These are phyloP conservation scores for Candida qinlingensis DNA, from an alignment of 805 yeast species.

Conservation along the genomic window DNA sequence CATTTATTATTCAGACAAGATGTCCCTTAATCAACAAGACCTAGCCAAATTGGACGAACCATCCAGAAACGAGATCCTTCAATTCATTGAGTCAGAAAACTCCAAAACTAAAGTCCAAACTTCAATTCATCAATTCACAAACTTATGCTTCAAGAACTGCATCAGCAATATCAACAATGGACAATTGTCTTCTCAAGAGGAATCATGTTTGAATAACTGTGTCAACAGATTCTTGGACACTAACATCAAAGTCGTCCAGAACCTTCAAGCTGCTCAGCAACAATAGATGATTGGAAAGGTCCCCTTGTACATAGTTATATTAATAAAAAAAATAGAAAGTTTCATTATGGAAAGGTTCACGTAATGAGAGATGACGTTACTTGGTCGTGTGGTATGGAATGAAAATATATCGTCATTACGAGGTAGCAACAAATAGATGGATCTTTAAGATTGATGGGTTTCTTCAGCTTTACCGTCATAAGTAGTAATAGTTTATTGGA, in stretches of 20 bases:
- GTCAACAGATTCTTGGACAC: conserved; percentile 83
- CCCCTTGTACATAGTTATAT: conserved; percentile 4
- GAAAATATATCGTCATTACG: too few species aligned
- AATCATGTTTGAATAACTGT: conserved; percentile 72
- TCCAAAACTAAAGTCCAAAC: conserved; percentile 83
- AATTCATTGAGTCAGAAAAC: conserved; percentile 76
- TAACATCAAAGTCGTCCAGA: conserved; percentile 74
- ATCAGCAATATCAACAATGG: conserved; percentile 43
- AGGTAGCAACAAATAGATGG: too few species aligned
- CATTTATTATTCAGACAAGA: background rate
- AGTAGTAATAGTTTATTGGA: conserved; percentile 13
- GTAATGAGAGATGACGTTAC: too few species aligned
- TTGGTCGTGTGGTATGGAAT: too few species aligned
- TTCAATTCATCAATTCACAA: conserved; percentile 84
- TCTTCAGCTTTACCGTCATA: too few species aligned
- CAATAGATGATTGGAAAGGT: background rate
- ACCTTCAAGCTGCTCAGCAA: conserved; percentile 18
- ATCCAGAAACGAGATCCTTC: conserved; percentile 67
- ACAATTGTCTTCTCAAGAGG: conserved; percentile 53
- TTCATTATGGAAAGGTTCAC: too few species aligned
- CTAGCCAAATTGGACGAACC: conserved; percentile 53
- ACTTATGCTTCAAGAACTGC: conserved; percentile 87
- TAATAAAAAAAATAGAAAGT: too few species aligned
- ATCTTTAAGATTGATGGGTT: too few species aligned
- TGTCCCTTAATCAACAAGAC: conserved; percentile 34